Base-by-base conservation (phyloP, 805 yeast genomes). In the Cyberlindnera xylosilytica region DNA sequence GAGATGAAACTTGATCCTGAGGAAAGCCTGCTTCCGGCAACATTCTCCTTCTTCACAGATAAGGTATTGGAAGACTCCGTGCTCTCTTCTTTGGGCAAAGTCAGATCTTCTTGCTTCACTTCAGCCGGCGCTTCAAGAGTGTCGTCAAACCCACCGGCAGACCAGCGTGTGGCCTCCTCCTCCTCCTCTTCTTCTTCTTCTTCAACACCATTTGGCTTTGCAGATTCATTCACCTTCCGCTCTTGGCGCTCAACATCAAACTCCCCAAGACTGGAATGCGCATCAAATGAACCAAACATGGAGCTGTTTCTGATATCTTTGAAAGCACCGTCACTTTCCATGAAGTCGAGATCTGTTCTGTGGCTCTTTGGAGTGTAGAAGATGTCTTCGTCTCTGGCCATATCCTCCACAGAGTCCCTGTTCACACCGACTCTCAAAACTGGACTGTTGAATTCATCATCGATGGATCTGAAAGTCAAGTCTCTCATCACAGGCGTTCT, bases 281-380 rank as follows among this genome's bases (percentile, higher is more conserved):
- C 41, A 17, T 45, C 45, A 38, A 45, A 36, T 12, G 41, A 27
- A 3, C 38, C 40, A 35, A 43, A 35, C 19, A 42, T 34, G 22
- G 34, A 22, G 6, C 34, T 39, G 22, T 23, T 28, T 5, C 31
- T 20, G 16, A 27, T n/a, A 17, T 31, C 40, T 9, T 39, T 30
- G 20, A 41, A 27, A 3, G 10, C 13, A 3, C 34, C 45, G 1
- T 36, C 41, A 20, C 16, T 10, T 12, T 44, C 45, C 8, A 41
- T n/a, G 17, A 34, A 4, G 20, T 42, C 42, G 23, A 46, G 38
- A 7, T 42, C 49, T 7, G 37, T 34, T 15, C 35, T 43, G 7
- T 48, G 28, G 33, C 53, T 55, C 45, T 46, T 56, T 19, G 61
- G 60, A 3, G 61, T 57, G 28, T 53, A 51, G 30, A 51, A 54